Evolutionary conservation across 129 eudicot genomes (phyloP).

Genomic region (Centaurea solstitialis): DNA sequence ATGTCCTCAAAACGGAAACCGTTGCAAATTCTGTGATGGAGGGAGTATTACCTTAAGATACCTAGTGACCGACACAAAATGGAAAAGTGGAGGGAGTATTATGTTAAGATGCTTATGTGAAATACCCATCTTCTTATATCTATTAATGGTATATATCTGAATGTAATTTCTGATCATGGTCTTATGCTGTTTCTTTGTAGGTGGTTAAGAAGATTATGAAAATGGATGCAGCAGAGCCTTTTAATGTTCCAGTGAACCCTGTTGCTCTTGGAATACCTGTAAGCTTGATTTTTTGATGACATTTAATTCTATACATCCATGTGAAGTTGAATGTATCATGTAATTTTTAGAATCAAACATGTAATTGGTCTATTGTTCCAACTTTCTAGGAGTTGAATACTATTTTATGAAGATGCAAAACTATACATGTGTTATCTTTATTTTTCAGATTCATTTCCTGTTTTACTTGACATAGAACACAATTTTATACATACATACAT

Average conservation of each 20-base stretch:
- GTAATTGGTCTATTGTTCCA: background rate
- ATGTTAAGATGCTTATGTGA: background rate
- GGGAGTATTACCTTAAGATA: background rate
- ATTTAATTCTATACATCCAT: background rate
- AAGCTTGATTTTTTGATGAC: too few relatives aligned
- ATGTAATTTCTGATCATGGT: background rate
- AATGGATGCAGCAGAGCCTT: conserved; percentile 98
- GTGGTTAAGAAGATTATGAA: conserved; percentile 86
- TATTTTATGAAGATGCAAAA: background rate
- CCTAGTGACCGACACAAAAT: background rate
- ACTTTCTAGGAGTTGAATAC: background rate
- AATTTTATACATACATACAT: background rate
- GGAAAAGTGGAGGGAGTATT: background rate
- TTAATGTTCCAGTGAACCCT: conserved; percentile 91
- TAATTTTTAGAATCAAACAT: background rate
- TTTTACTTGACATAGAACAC: background rate
- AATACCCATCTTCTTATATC: background rate
- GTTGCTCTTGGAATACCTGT: conserved; percentile 96
- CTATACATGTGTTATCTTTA: background rate
- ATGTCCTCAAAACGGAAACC: background rate
- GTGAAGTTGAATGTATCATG: background rate
- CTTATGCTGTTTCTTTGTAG: conserved; percentile 30
- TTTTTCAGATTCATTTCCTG: background rate
- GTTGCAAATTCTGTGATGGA: background rate
- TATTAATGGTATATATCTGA: background rate